Base-by-base conservation (phyloP, 345 rosid species). In the Limnanthes douglasii region DNA sequence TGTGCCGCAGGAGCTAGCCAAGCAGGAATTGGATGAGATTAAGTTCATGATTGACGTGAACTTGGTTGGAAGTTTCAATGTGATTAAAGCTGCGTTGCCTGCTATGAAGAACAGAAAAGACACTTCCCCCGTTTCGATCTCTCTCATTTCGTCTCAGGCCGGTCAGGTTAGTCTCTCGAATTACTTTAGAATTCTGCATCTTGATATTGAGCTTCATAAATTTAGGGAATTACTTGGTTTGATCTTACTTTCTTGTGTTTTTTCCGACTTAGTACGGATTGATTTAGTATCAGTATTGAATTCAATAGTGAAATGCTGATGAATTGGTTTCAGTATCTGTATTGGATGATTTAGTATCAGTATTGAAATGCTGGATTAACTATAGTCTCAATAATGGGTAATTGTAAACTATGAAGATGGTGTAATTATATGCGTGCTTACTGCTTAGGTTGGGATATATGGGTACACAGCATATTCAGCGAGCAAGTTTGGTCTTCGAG, bases 401-500 rank as follows among this genome's bases (percentile, higher is more conserved):
- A n/a, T n/a, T n/a, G n/a, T n/a, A n/a, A n/a, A n/a, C n/a, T n/a
- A n/a, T n/a, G n/a, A n/a, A n/a, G n/a, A n/a, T n/a, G n/a, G n/a
- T 28, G 32, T 10, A 28, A 28, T 5, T 28, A 9, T 31, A 2
- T 39, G 36, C 24, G 18, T 52, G 24, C 25, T 10, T 11, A 67
- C 10, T 22, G 22, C 43, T 4, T 24, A 81, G 95, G 97, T 78
- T 34, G 97, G 97, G 18, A 31, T 88, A 14, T 78, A 83, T 43
- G 97, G 97, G 4, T 82, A 86, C 63, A 60, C 90, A 21, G 93
- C 80, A 16, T 88, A 88, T 51, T 73, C 83, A 2, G 97, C 90
- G 1, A 75, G 66, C 43, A 88, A 88, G 47, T 88, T 78, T 46
- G 97, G 78, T 10, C 78, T 83, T 5, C 64, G 79, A 18, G 95